phyloP scores from a whole-genome alignment of 768 basidiomycete species.

The Inosperma sp. region DNA sequence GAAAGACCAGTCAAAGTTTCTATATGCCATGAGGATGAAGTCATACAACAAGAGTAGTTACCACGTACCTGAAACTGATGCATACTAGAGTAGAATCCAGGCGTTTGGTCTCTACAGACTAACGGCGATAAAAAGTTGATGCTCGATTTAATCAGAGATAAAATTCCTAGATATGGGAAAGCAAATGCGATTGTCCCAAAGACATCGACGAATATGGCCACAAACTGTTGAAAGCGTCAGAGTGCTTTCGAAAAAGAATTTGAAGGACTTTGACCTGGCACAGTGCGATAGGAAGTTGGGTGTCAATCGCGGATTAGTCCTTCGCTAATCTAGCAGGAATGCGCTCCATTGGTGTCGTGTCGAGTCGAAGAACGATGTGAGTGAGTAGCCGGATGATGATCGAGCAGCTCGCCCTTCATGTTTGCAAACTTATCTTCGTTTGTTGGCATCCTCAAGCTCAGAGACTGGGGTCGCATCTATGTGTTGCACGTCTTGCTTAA shows the following conservation, averaged over 20 bases:
- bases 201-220: slow-evolving; percentile 23
- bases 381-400: too few species aligned
- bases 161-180: slow-evolving; percentile 62
- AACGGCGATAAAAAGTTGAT: slow-evolving; percentile 53
- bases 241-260: too few species aligned
- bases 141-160: slow-evolving; percentile 48
- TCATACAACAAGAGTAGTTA: neutral
- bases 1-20: slow-evolving; percentile 61
- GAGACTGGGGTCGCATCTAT: too few species aligned
- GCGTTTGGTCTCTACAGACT: slow-evolving; percentile 61
- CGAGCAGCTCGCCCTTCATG: too few species aligned
- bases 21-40: slow-evolving; percentile 17
- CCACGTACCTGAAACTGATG: slow-evolving; percentile 49
- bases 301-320: slow-evolving; percentile 58
- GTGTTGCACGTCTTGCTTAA: too few species aligned
- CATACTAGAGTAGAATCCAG: slow-evolving; percentile 58
- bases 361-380: slow-evolving; percentile 66
- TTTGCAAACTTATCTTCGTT: too few species aligned
- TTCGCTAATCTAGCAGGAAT: slow-evolving; percentile 56
- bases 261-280: slow-evolving; percentile 37
- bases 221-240: too few species aligned
- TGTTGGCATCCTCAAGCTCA: too few species aligned
- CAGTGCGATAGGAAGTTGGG: slow-evolving; percentile 41
- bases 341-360: slow-evolving; percentile 65
- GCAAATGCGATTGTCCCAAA: slow-evolving; percentile 52